These are phyloP conservation scores for Roridomyces roridus DNA, from an alignment of 768 basidiomycete genomes.

Conservation along the genomic window DNA sequence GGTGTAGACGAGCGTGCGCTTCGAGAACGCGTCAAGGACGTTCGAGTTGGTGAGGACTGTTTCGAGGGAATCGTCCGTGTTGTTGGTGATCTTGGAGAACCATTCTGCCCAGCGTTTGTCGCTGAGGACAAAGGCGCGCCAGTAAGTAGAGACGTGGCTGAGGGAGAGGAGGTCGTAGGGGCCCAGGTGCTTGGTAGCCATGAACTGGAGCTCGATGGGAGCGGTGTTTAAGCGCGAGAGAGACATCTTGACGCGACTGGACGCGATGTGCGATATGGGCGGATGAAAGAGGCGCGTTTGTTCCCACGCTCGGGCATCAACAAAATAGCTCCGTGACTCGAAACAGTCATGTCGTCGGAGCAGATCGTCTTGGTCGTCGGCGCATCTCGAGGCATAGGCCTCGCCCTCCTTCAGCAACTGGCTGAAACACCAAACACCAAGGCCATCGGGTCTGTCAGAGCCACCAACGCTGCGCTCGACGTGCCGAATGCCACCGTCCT, in stretches of 20 bases:
- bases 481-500: constrained; percentile 7
- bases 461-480: not conserved
- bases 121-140: constrained; percentile 18
- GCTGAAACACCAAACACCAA: constrained; percentile 1
- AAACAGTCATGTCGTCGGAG: constrained; percentile 11
- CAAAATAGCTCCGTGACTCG: too few species aligned
- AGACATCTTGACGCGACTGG: constrained; percentile 3
- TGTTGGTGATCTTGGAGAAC: not conserved
- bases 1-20: constrained; percentile 5
- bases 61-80: constrained; percentile 3
- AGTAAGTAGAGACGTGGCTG: constrained; percentile 19
- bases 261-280: not conserved
- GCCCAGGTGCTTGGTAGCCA: constrained; percentile 5
- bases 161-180: constrained; percentile 14
- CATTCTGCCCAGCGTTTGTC: constrained; percentile 22
- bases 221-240: constrained; percentile 8
- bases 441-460: constrained; percentile 19
- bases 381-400: constrained; percentile 26
- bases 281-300: not conserved
- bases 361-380: constrained; percentile 26
- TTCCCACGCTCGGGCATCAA: constrained; percentile 9
- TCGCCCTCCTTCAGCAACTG: constrained; percentile 20
- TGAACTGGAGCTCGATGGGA: constrained; percentile 7
- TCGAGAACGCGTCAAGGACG: constrained; percentile 5
- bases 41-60: constrained; percentile 6